Base-by-base conservation (phyloP, 2,329 filamentous ascomycete genomes). In the Calonectria honghensis region DNA sequence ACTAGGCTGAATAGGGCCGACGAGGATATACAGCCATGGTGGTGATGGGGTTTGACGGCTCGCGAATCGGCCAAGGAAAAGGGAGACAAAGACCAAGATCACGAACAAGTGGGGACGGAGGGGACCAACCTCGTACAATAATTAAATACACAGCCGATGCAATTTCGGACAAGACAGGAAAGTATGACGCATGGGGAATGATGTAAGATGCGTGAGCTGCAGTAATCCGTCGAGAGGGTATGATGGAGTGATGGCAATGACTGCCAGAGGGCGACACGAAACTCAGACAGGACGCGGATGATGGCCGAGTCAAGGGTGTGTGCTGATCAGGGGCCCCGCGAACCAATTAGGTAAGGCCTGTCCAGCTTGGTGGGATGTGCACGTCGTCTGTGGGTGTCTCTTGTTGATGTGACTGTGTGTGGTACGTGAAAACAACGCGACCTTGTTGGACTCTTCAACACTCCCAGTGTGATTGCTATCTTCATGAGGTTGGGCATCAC, bases 291-390 rank as follows among this genome's bases (percentile, higher is more conserved):
- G 66, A 74, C 68, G 73, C 77, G 78, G 78, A 80, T 78, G 70
- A 65, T 75, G 78, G 48, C 78, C 78, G 78, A 80, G 64, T 77
- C 71, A 68, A 74, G 67, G 73, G 74, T 71, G 71, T 68, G 73
- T 24, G 68, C 37, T 76, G 70, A 74, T 71, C 70, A 73, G 73
- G 77, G 71, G 73, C 57, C 52, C 67, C 61, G 32, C 52, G 59
- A 70, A 72, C 72, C 18, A 50, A 73, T 48, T 68, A 66, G 75
- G 71, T 61, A 75, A 74, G 73, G 59, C 54, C 52, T 71, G 45
- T 37, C 68, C 29, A 59, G 41, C 18, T 20, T 20, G 31, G 41
- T 50, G 67, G 41, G 61, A 65, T 68, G 71, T 41, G 66, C 54
- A 50, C 31, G 35, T 32, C 31, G 32, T 27, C 6, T 35, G 32